These are phyloP conservation scores for Heliosperma pusillum DNA, from an alignment of 148 eudicot genomes.

Conservation along the genomic window DNA sequence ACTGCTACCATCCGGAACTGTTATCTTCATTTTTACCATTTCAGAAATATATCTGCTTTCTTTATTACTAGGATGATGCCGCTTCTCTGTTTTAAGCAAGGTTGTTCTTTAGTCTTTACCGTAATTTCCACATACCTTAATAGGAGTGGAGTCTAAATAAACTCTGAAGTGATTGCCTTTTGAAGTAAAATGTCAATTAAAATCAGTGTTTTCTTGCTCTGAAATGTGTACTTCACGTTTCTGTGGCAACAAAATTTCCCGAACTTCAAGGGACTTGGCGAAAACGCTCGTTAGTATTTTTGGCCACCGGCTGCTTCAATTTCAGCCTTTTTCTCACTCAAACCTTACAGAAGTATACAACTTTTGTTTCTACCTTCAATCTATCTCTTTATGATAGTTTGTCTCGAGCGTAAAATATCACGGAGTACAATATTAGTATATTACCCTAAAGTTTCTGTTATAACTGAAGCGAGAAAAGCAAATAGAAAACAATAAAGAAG, in stretches of 20 bases:
- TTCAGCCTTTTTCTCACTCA: background rate
- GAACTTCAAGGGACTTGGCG: too few relatives aligned
- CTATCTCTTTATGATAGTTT: background rate
- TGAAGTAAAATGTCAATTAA: too few relatives aligned
- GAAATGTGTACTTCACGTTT: too few relatives aligned
- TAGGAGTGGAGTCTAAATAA: background rate
- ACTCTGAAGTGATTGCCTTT: background rate
- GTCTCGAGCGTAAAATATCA: background rate
- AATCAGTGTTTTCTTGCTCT: too few relatives aligned
- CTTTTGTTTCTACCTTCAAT: background rate
- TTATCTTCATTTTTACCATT: background rate
- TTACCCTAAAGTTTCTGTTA: too few relatives aligned
- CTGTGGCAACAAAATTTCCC: too few relatives aligned
- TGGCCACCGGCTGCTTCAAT: background rate
- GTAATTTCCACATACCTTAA: background rate
- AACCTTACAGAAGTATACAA: background rate
- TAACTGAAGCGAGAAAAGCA: too few relatives aligned
- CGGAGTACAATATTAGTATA: background rate
- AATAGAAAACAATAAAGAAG: too few relatives aligned
- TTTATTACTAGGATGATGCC: too few relatives aligned
- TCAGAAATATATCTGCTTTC: background rate
- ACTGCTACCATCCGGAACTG: background rate
- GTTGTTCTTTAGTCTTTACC: background rate
- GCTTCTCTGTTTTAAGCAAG: background rate
- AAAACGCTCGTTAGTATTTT: too few relatives aligned